A percentile compares a stretch with the other conserved stretches of the same genome.
These are phyloP conservation scores for Debaryomyces sp. DNA, from an alignment of 1,139 yeast genomes.

Conservation along the genomic window DNA sequence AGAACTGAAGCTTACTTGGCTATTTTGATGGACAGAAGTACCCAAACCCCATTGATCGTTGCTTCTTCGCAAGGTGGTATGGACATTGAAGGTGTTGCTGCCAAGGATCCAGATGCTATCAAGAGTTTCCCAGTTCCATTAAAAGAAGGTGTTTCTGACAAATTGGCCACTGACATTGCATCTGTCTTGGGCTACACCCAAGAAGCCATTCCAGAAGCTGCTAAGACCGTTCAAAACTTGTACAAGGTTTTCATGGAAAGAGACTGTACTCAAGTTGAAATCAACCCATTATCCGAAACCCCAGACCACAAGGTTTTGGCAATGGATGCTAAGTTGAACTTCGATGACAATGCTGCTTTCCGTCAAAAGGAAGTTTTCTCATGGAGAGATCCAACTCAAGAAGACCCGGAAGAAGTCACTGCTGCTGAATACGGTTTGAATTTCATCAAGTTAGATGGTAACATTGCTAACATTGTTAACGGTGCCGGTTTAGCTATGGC, in stretches of 20 bases:
- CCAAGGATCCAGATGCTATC: constrained; percentile 87
- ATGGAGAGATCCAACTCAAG: constrained; percentile 98
- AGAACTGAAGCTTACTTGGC: constrained; percentile 95
- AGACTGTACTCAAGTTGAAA: constrained; percentile 98
- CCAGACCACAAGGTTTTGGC: constrained; percentile 88
- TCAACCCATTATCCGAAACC: constrained; percentile 96
- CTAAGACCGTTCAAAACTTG: constrained; percentile 80
- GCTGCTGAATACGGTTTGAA: constrained; percentile 90
- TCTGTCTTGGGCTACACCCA: constrained; percentile 77
- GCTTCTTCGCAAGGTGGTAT: constrained; percentile 99
- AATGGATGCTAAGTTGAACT: constrained; percentile 98
- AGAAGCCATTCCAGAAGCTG: constrained; percentile 84
- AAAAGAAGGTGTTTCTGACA: constrained; percentile 78
- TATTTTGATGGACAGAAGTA: constrained; percentile 89
- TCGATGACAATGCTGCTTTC: constrained; percentile 94
- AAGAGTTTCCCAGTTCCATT: constrained; percentile 83
- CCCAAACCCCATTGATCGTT: constrained; percentile 89
- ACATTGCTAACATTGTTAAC: constrained; percentile 97
- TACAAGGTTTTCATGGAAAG: constrained; percentile 86
- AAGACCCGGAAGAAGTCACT: constrained; percentile 95
- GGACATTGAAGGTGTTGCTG: constrained; percentile 99
- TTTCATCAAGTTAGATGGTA: constrained; percentile 97
- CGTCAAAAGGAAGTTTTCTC: constrained; percentile 93
- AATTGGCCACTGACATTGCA: constrained; percentile 77
- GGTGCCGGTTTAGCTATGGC: constrained; percentile 99